These are phyloP conservation scores for Fusarium nisikadoi DNA, from an alignment of 2,329 filamentous ascomycete species.

Conservation along the genomic window DNA sequence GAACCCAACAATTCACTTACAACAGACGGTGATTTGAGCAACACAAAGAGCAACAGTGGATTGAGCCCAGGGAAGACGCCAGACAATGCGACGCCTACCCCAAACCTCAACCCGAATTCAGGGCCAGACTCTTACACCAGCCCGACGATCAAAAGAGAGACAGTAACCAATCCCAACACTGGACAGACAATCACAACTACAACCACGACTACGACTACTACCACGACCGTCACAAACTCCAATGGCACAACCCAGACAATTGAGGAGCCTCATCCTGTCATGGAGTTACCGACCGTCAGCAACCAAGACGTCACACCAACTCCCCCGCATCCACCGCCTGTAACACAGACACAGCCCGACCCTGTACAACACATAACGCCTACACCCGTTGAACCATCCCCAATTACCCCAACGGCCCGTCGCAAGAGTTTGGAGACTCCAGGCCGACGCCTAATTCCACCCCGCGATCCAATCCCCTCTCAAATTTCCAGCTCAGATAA, in stretches of 20 bases:
- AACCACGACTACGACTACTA: constrained; percentile 45
- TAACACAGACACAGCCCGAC: background rate
- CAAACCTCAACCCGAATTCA: constrained; percentile 18
- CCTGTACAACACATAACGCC: constrained; percentile 10
- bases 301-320: constrained; percentile 20
- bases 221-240: constrained; percentile 38
- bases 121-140: constrained; percentile 21
- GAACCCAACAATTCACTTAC: constrained; percentile 41
- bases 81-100: background rate
- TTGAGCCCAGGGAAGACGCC: constrained; percentile 11
- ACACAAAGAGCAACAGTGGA: constrained; percentile 18
- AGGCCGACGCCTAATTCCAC: constrained; percentile 36
- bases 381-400: constrained; percentile 2
- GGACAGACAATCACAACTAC: constrained; percentile 41
- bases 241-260: constrained; percentile 38
- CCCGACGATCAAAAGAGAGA: constrained; percentile 20
- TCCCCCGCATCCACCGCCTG: constrained; percentile 6
- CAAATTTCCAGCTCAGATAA: constrained; percentile 1
- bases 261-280: constrained; percentile 29
- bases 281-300: constrained; percentile 32
- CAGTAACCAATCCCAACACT: constrained; percentile 34
- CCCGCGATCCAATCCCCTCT: constrained; percentile 25
- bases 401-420: constrained; percentile 20
- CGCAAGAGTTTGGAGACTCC: constrained; percentile 41
- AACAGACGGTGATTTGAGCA: constrained; percentile 29